Percentiles rank a stretch among this genome's conserved stretches.
phyloP scores from a whole-genome alignment of 768 basidiomycete species.

The Strobilomyces dryophilus region DNA sequence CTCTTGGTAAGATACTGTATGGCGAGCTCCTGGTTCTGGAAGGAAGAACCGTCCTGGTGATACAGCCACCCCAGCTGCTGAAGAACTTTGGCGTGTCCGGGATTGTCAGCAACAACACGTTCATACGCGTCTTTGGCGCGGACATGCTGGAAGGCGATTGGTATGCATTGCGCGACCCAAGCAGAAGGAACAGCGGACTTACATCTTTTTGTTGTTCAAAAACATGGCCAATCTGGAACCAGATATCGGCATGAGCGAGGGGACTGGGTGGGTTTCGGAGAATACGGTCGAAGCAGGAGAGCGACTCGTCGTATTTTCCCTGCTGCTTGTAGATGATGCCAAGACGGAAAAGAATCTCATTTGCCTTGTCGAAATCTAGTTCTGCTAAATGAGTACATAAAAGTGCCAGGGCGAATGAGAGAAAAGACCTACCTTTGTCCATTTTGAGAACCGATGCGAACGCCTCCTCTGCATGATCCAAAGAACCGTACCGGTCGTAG shows the following conservation, averaged over 20 bases:
- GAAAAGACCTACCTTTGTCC: slow-evolving; percentile 75
- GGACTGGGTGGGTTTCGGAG: slow-evolving; percentile 94
- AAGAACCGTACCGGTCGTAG: slow-evolving; percentile 96
- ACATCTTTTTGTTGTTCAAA: slow-evolving; percentile 98
- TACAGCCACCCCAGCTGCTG: slow-evolving; percentile 98
- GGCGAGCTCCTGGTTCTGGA: slow-evolving; percentile 94
- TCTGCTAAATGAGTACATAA: slow-evolving; percentile 31
- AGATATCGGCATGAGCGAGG: slow-evolving; percentile 95
- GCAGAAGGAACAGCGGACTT: slow-evolving; percentile 25
- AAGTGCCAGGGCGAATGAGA: background rate
- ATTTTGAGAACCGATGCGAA: slow-evolving; percentile 94
- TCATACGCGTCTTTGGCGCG: slow-evolving; percentile 95
- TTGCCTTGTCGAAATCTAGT: slow-evolving; percentile 94
- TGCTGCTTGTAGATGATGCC: slow-evolving; percentile 99
- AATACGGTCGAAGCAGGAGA: slow-evolving; percentile 94
- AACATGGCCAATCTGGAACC: slow-evolving; percentile 99
- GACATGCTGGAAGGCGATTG: slow-evolving; percentile 53
- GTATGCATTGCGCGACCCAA: slow-evolving; percentile 11
- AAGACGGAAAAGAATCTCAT: slow-evolving; percentile 96
- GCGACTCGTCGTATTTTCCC: slow-evolving; percentile 83
- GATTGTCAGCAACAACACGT: slow-evolving; percentile 89
- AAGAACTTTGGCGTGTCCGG: slow-evolving; percentile 92
- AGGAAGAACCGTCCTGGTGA: slow-evolving; percentile 90
- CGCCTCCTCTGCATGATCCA: slow-evolving; percentile 99
- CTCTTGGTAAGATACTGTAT: slow-evolving; percentile 92